These are phyloP conservation scores for Funneliformis geosporum DNA, from an alignment of 192 early-diverging fungal species.

Conservation along the genomic window DNA sequence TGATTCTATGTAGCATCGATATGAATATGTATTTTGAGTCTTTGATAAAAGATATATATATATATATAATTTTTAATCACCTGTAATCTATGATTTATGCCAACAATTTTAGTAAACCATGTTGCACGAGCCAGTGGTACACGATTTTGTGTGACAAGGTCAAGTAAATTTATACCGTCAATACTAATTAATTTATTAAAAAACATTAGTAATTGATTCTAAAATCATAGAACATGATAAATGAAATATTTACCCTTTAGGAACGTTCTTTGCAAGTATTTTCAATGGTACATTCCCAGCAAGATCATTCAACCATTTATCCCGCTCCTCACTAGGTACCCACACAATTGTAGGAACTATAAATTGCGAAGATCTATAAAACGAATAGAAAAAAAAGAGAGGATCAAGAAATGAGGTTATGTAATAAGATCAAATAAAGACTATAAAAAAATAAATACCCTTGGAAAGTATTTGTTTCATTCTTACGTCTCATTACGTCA, in stretches of 20 bases:
- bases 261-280: slow-evolving; percentile 52
- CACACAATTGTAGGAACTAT: slow-evolving; percentile 50
- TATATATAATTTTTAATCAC: slow-evolving; percentile 20
- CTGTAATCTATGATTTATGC: slow-evolving; percentile 59
- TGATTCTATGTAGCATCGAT: neutral
- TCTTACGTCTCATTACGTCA: slow-evolving; percentile 41
- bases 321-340: slow-evolving; percentile 48
- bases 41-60: neutral
- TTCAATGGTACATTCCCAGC: slow-evolving; percentile 46
- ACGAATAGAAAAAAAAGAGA: neutral
- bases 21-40: too few relatives aligned
- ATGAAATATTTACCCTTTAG: slow-evolving; percentile 16
- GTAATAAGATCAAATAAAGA: neutral
- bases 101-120: slow-evolving; percentile 73
- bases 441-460: slow-evolving; percentile 32
- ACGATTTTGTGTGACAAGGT: slow-evolving; percentile 49
- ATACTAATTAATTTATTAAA: slow-evolving; percentile 47
- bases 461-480: slow-evolving; percentile 34
- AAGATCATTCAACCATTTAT: slow-evolving; percentile 56
- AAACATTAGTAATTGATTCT: neutral
- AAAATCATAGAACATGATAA: neutral
- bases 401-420: neutral
- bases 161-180: slow-evolving; percentile 64
- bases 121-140: slow-evolving; percentile 66
- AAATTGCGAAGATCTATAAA: slow-evolving; percentile 47